A percentile compares a stretch with the other conserved stretches of the same genome.
Conservation (phyloP, 768 basidiomycete genomes). For the Rhodotorula sphaerocarpa region DNA sequence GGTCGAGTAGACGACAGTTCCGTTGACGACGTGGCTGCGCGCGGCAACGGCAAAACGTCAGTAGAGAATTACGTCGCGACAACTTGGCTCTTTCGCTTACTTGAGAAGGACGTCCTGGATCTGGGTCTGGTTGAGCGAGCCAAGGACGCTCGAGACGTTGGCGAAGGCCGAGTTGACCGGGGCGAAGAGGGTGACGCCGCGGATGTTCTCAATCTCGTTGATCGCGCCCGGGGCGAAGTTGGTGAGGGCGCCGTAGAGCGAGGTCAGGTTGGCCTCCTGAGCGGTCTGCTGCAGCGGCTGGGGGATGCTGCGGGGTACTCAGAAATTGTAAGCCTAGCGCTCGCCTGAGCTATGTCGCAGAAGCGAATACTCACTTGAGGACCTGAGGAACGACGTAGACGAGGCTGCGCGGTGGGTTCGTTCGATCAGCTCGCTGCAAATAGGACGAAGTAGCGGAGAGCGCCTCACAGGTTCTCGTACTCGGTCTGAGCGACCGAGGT, state of each 20-base stretch:
- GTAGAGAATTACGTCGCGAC: background rate
- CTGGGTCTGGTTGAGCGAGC: conserved; percentile 39
- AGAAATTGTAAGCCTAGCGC: no score
- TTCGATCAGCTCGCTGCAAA: background rate
- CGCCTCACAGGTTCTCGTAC: conserved; percentile 24
- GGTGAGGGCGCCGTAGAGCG: conserved; percentile 39
- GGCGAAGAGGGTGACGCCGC: conserved; percentile 45
- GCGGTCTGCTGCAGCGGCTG: conserved; percentile 35
- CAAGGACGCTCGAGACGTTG: conserved; percentile 29
- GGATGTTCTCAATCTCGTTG: conserved; percentile 33
- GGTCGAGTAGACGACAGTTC: conserved; percentile 43
- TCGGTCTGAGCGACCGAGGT: conserved; percentile 24
- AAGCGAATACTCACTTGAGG: background rate
- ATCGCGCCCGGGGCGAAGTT: conserved; percentile 38
- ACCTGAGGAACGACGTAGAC: conserved; percentile 37
- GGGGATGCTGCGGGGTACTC: conserved; percentile 28
- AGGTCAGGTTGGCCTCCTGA: conserved; percentile 37
- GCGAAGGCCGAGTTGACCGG: conserved; percentile 42
- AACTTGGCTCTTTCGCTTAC: no score
- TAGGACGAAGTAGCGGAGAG: background rate
- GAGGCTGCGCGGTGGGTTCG: conserved; percentile 3
- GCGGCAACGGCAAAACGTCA: background rate
- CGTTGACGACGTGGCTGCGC: conserved; percentile 44
- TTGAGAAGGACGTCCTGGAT: conserved; percentile 42
- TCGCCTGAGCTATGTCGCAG: no score